Base-by-base conservation (phyloP, 768 basidiomycete genomes). In the Tephrocybe sp. region DNA sequence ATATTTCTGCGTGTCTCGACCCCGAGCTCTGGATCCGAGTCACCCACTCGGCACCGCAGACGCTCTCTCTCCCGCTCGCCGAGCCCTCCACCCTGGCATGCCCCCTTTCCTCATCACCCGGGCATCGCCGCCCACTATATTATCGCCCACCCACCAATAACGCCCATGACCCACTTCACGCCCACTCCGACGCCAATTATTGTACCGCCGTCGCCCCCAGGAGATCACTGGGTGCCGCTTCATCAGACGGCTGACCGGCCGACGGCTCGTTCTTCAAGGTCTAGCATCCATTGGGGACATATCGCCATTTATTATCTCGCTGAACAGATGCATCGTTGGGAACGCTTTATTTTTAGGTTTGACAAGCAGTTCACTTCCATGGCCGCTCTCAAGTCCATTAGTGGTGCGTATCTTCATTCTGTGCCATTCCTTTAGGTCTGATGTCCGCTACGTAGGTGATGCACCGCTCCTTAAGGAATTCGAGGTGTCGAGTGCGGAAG, bases 311-410 rank as follows among this genome's bases (percentile, higher is more conserved):
- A 77, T 63, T 92, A 91, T 61, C 67, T 92, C 18, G 82, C 85
- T 2, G 81, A 87, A 56, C 86, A 89, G 62, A 90, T 90, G 82
- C 82, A 82, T 55, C 78, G 89, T 24, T 92, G 89, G 89, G 77
- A 87, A 60, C 75, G 88, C 19, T 92, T 92, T 57, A 77, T 90
- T 9, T 90, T 92, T 59, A 72, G 84, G 34, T 91, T 88, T 56
- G 87, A 89, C 60, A 85, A 81, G 62, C 84, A 84, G 27, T 90
- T 90, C 64, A 68, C 81, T 15, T 88, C 87, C 3, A 79, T 89
- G 69, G 72, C 74, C 49, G 87, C 89, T 7, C 74, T 92, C 54
- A 86, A 86, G 62, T 79, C 83, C 15, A 83, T 91, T 57, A 77
- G 75, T 44, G 87, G 88, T 88, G 80, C 68, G 45, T 19, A 44